Evolutionary conservation across 2,329 filamentous ascomycete genomes (phyloP), one percentile per base, ranked within the genome.

Genomic region (Nemania bipapillata): DNA sequence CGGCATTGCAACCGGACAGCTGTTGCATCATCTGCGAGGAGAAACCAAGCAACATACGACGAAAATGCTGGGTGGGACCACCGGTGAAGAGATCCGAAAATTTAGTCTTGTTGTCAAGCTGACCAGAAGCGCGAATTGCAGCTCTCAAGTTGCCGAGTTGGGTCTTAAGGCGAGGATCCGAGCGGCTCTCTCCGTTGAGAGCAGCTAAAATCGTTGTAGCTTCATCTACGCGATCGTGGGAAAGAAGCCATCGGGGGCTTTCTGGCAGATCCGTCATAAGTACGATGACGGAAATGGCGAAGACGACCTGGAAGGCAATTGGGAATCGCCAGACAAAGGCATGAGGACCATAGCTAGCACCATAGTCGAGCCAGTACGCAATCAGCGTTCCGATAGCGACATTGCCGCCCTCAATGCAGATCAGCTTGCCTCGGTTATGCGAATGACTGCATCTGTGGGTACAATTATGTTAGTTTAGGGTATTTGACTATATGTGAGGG

Each of bases 11-110:
- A 1, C 86, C 86, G 15, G 83, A 84, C 15, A 89, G 79, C 73
- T 90, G 88, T 76, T 90, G 88, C 83, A 90, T 87, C 71, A 90
- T 83, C 78, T 90, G 87, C 0, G 84, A 84, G 1, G 83, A 85
- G 0, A 85, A 83, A 3, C 88, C 89, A 7, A 91, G 83, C 42
- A 90, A 66, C 81, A 90, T 87, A 30, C 89, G 85, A 4, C 89
- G 85, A 78, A 90, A 85, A 73, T 90, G 87, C 78, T 91, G 89
- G 0, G 86, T 89, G 76, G 87, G 88, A 66, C 89, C 88, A 55
- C 83, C 82, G 1, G 87, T 89, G 74, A 89, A 84, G 2, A 90
- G 82, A 1, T 86, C 84, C 64, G 65, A 70, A 22, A 79, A 73
- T 11, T 73, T 71, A 2, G 77, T 78, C 37, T 74, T 72, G 47